Percentiles rank a stretch among this genome's conserved stretches.
phyloP scores from a whole-genome alignment of 2,329 filamentous ascomycete genomes.

The Aureobasidium leucospermi region DNA sequence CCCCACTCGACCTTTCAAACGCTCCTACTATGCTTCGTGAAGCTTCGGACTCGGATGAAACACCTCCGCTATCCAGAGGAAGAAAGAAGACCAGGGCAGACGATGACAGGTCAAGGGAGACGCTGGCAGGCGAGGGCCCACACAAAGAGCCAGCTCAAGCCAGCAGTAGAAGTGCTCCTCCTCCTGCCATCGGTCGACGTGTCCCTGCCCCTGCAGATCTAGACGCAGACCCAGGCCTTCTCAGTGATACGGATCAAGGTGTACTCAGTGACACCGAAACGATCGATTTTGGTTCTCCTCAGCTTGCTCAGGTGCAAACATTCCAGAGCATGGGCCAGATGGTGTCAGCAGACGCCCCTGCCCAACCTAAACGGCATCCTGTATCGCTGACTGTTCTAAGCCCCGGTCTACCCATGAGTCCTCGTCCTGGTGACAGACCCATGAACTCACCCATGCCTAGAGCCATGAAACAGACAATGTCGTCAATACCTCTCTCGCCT shows the following conservation, averaged over 20 bases:
- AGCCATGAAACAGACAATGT: slow-evolving; percentile 47
- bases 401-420: slow-evolving; percentile 57
- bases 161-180: slow-evolving; percentile 44
- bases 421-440: slow-evolving; percentile 53
- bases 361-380: slow-evolving; percentile 7
- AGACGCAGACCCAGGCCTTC: neutral
- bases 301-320: slow-evolving; percentile 16
- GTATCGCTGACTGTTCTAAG: slow-evolving; percentile 36
- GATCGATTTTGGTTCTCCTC: slow-evolving; percentile 14
- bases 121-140: slow-evolving; percentile 43
- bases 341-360: slow-evolving; percentile 6
- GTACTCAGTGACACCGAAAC: slow-evolving; percentile 9
- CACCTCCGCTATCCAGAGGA: slow-evolving; percentile 42
- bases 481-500: slow-evolving; percentile 64
- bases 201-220: neutral
- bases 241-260: slow-evolving; percentile 6
- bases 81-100: slow-evolving; percentile 80
- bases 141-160: slow-evolving; percentile 65
- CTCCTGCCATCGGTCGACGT: slow-evolving; percentile 16
- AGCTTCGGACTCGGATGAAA: slow-evolving; percentile 4
- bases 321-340: slow-evolving; percentile 16
- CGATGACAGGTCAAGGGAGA: slow-evolving; percentile 72
- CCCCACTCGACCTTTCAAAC: slow-evolving; percentile 64
- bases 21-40: slow-evolving; percentile 6
- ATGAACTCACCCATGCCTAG: slow-evolving; percentile 53